Percentiles rank a stretch among this genome's conserved stretches.
Conservation (phyloP, 352 stramenopile genomes). For the Pythium phragmitis region DNA sequence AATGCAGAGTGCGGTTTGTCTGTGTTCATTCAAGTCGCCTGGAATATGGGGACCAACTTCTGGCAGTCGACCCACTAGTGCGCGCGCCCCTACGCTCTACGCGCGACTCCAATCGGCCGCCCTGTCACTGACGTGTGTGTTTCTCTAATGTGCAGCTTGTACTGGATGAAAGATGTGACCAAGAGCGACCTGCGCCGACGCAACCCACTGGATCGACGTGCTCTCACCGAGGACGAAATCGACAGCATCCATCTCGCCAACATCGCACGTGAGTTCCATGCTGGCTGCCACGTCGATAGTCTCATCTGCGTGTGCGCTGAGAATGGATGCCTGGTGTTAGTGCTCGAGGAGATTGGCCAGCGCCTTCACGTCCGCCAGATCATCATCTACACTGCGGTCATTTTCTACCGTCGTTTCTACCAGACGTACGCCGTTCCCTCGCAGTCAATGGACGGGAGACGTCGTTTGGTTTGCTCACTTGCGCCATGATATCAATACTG, state of each 20-base stretch:
- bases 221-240: slow-evolving; percentile 81
- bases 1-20: no score
- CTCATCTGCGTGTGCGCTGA: neutral
- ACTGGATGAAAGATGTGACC: slow-evolving; percentile 89
- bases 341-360: slow-evolving; percentile 83
- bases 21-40: neutral
- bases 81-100: slow-evolving; percentile 2
- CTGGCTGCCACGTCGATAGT: slow-evolving; percentile 21
- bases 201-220: slow-evolving; percentile 72
- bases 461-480: neutral
- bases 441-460: neutral
- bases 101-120: neutral
- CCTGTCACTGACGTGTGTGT: neutral
- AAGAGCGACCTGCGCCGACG: slow-evolving; percentile 73
- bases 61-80: slow-evolving; percentile 92
- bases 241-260: slow-evolving; percentile 89
- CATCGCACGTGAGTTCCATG: slow-evolving; percentile 55
- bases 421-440: slow-evolving; percentile 54
- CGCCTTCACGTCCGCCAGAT: slow-evolving; percentile 83
- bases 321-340: slow-evolving; percentile 25
- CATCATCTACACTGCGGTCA: slow-evolving; percentile 90
- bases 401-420: slow-evolving; percentile 91
- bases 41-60: slow-evolving; percentile 87
- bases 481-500: neutral
- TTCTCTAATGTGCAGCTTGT: slow-evolving; percentile 41